These are phyloP conservation scores for Colletotrichum shisoi DNA, from an alignment of 2,329 filamentous ascomycete genomes.

Conservation along the genomic window DNA sequence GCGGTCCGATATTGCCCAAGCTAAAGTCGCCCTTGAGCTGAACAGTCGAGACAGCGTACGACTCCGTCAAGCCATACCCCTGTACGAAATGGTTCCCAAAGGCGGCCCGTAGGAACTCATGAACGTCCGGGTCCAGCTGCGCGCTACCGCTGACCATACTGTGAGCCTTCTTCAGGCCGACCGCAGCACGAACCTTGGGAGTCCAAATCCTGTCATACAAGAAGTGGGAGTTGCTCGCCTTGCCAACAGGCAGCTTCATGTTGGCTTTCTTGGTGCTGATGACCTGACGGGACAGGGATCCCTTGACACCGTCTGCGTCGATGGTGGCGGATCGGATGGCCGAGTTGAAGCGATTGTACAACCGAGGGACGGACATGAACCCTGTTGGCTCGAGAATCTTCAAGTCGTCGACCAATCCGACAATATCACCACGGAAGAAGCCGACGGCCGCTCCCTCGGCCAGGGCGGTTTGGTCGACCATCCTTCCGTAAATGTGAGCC, in stretches of 20 bases:
- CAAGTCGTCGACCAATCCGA: conserved; percentile 87
- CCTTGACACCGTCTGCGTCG: conserved; percentile 80
- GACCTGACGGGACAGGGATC: conserved; percentile 79
- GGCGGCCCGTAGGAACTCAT: conserved; percentile 85
- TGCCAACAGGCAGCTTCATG: conserved; percentile 73
- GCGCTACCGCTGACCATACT: conserved; percentile 88
- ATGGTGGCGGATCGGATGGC: conserved; percentile 82
- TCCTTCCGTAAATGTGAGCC: conserved; percentile 91
- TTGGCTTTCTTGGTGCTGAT: conserved; percentile 81
- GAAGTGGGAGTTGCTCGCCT: conserved; percentile 80
- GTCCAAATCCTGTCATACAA: conserved; percentile 90
- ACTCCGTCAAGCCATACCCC: conserved; percentile 94
- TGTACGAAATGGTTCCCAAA: conserved; percentile 82
- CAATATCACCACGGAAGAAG: conserved; percentile 92
- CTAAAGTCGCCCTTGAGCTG: conserved; percentile 77
- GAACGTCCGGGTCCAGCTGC: conserved; percentile 85
- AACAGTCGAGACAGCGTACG: conserved; percentile 78
- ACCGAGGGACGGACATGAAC: conserved; percentile 87
- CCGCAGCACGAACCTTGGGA: conserved; percentile 81
- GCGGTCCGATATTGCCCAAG: conserved; percentile 81
- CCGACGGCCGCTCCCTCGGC: conserved; percentile 78
- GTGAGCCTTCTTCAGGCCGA: conserved; percentile 78
- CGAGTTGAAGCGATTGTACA: conserved; percentile 89
- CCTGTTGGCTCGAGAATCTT: conserved; percentile 83
- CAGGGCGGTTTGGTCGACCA: conserved; percentile 79